phyloP scores from a whole-genome alignment of 306 rosid species.

The Vicia villosa region DNA sequence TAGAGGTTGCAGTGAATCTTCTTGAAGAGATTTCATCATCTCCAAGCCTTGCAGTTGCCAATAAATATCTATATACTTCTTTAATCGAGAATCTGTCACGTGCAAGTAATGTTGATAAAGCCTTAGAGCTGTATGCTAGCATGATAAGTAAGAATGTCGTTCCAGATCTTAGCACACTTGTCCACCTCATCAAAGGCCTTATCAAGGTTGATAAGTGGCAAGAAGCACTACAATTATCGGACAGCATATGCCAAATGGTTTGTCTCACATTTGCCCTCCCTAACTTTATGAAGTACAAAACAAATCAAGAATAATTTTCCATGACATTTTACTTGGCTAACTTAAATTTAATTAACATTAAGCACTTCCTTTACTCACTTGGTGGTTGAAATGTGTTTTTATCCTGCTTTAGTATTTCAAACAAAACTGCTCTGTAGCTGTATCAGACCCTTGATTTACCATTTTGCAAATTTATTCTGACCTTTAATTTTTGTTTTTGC shows the following conservation, averaged over 20 bases:
- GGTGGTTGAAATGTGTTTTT: not conserved
- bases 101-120: slow-evolving; percentile 66
- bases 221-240: slow-evolving; percentile 73
- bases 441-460: slow-evolving; percentile 28
- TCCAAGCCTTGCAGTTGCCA: slow-evolving; percentile 44
- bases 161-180: slow-evolving; percentile 70
- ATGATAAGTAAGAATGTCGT: slow-evolving; percentile 61
- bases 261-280: slow-evolving; percentile 49
- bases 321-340: not conserved
- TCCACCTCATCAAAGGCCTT: slow-evolving; percentile 77
- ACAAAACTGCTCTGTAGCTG: slow-evolving; percentile 7
- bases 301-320: slow-evolving; percentile 10
- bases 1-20: slow-evolving; percentile 65
- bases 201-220: slow-evolving; percentile 63
- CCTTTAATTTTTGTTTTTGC: not conserved
- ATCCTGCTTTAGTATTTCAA: slow-evolving; percentile 6
- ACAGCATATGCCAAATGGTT: slow-evolving; percentile 84
- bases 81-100: slow-evolving; percentile 67
- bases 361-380: slow-evolving; percentile 3
- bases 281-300: slow-evolving; percentile 16
- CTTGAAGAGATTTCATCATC: slow-evolving; percentile 76
- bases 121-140: slow-evolving; percentile 62
- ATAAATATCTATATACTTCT: slow-evolving; percentile 56
- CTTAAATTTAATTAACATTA: not conserved
- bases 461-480: slow-evolving; percentile 30